A percentile compares a stretch with the other conserved stretches of the same genome.
Conservation (phyloP, 2,329 filamentous ascomycete species). For the Parastagonospora avenae region DNA sequence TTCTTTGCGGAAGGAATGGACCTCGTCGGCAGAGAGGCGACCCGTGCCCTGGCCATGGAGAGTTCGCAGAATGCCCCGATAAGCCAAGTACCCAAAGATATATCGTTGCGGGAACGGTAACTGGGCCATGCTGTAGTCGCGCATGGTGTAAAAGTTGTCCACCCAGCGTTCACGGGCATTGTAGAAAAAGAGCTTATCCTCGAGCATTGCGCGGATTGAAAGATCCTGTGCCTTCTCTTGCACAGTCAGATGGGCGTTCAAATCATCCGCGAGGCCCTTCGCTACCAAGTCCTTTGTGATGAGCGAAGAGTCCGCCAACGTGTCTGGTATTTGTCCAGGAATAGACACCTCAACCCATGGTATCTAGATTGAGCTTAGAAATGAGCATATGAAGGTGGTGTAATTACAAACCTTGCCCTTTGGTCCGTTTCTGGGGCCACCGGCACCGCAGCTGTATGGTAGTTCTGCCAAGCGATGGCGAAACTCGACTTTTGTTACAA, state of each 20-base stretch:
- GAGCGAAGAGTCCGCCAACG: conserved; percentile 60
- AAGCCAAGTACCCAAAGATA: conserved; percentile 57
- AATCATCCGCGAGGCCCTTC: conserved; percentile 51
- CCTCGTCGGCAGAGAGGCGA: conserved; percentile 58
- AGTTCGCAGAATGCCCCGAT: conserved; percentile 51
- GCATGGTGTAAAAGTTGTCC: conserved; percentile 65
- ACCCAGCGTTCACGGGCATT: conserved; percentile 61
- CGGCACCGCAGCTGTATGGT: conserved; percentile 53
- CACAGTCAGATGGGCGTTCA: conserved; percentile 54
- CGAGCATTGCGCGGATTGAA: conserved; percentile 59
- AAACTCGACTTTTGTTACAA: conserved; percentile 66
- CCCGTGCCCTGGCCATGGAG: conserved; percentile 63
- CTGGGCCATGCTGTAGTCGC: conserved; percentile 54
- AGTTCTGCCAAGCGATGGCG: conserved; percentile 61
- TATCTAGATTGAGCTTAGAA: conserved; percentile 41
- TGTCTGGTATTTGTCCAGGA: conserved; percentile 14
- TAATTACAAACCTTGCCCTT: conserved; percentile 54
- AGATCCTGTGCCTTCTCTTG: conserved; percentile 56
- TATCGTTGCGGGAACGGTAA: conserved; percentile 60
- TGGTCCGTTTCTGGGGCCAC: conserved; percentile 55
- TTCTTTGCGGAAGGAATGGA: conserved; percentile 52
- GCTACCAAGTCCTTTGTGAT: conserved; percentile 57
- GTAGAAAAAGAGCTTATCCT: conserved; percentile 67
- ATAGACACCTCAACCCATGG: conserved; percentile 57
- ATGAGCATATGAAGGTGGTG: no score